Evolutionary conservation across 2,329 filamentous ascomycete genomes (phyloP).

Genomic region (Huntiella decipiens): DNA sequence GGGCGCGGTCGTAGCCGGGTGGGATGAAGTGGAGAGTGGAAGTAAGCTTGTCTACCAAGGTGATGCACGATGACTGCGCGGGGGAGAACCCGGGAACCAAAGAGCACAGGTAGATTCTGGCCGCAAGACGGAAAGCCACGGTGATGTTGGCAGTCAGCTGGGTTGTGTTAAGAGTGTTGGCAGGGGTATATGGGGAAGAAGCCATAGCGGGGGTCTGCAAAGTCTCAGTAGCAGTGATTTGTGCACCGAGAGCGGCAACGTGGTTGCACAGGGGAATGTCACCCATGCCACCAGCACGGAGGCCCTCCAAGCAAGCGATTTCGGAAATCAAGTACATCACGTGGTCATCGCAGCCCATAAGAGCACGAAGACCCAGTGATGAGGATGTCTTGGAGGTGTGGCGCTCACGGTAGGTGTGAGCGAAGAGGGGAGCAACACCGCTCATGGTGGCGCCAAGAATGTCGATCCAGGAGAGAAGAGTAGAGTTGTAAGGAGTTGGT

Average conservation of each 20-base stretch:
- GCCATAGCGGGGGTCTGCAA: conserved; percentile 26
- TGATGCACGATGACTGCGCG: conserved; percentile 51
- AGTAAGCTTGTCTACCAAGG: conserved; percentile 60
- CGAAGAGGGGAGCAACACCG: conserved; percentile 68
- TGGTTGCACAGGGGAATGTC: conserved; percentile 75
- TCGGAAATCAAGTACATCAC: conserved; percentile 98
- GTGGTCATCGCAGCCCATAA: conserved; percentile 94
- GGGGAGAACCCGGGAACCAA: conserved; percentile 77
- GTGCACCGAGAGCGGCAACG: conserved; percentile 69
- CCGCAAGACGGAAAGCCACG: conserved; percentile 73
- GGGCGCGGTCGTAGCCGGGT: conserved; percentile 70
- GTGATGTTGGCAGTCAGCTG: conserved; percentile 81
- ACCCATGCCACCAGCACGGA: conserved; percentile 68
- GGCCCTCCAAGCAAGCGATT: conserved; percentile 82
- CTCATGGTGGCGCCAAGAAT: conserved; percentile 89
- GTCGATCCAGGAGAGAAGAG: conserved; percentile 84
- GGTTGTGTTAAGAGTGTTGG: conserved; percentile 55
- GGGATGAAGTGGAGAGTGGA: conserved; percentile 67
- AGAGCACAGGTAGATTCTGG: conserved; percentile 91
- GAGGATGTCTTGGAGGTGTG: conserved; percentile 49
- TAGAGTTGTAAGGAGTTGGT: conserved; percentile 85
- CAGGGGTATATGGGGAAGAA: conserved; percentile 29
- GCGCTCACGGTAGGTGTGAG: conserved; percentile 90
- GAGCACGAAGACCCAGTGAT: conserved; percentile 59
- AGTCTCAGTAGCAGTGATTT: conserved; percentile 66